Conservation (phyloP, 2,329 filamentous ascomycete species). For the Fusarium graminum region DNA sequence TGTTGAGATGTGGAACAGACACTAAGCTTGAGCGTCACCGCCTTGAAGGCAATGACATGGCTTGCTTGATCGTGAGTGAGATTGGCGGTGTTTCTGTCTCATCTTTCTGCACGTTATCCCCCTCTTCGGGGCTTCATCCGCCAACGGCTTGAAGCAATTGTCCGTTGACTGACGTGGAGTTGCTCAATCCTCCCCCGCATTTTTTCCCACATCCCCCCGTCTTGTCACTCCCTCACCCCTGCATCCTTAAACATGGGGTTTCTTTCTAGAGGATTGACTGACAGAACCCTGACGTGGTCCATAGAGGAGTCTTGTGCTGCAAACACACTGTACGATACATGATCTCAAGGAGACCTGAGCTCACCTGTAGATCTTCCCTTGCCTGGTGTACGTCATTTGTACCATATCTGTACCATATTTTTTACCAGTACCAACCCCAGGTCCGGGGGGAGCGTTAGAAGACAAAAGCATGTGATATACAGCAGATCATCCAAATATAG, state of each 20-base stretch:
- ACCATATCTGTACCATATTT: slow-evolving; percentile 28
- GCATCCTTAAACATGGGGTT: slow-evolving; percentile 37
- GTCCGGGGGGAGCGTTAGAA: slow-evolving; percentile 17
- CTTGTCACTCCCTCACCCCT: slow-evolving; percentile 23
- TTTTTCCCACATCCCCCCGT: slow-evolving; percentile 27
- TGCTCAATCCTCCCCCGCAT: slow-evolving; percentile 34
- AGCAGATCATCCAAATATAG: slow-evolving; percentile 34
- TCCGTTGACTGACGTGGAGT: slow-evolving; percentile 31
- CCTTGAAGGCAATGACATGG: slow-evolving; percentile 28
- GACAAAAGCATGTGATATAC: slow-evolving; percentile 31
- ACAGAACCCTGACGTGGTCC: slow-evolving; percentile 26
- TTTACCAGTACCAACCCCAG: slow-evolving; percentile 16
- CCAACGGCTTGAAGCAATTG: slow-evolving; percentile 21
- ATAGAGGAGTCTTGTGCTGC: slow-evolving; percentile 8
- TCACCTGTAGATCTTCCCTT: slow-evolving; percentile 27
- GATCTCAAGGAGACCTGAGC: slow-evolving; percentile 11
- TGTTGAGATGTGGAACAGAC: slow-evolving; percentile 29
- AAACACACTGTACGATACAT: slow-evolving; percentile 21
- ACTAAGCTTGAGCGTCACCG: slow-evolving; percentile 31
- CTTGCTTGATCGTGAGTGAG: slow-evolving; percentile 28
- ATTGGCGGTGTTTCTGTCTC: slow-evolving; percentile 30
- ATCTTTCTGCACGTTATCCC: slow-evolving; percentile 3
- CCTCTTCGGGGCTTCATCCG: slow-evolving; percentile 11
- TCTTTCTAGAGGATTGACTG: slow-evolving; percentile 28
- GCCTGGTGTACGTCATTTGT: slow-evolving; percentile 34